Conservation (phyloP, 2,329 filamentous ascomycete species). For the Microascus cirrosus region DNA sequence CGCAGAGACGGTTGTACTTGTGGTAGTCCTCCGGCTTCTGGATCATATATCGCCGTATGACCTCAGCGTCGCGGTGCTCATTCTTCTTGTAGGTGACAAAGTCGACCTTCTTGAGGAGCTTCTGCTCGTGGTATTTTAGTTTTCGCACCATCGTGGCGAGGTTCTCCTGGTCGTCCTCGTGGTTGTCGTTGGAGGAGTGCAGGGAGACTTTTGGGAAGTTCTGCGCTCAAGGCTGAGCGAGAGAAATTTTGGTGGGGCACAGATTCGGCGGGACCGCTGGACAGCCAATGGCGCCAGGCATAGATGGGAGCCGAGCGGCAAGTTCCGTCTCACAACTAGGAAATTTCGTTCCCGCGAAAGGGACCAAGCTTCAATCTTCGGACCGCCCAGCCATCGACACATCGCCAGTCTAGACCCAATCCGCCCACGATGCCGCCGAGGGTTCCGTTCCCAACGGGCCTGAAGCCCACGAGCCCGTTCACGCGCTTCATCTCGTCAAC, state of each 20-base stretch:
- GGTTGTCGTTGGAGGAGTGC: background rate
- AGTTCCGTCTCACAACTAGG: background rate
- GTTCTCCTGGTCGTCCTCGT: background rate
- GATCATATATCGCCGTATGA: constrained; percentile 81
- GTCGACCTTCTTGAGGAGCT: constrained; percentile 86
- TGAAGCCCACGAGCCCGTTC: constrained; percentile 1
- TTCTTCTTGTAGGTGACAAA: constrained; percentile 92
- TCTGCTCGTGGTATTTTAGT: constrained; percentile 94
- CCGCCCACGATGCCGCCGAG: constrained; percentile 2
- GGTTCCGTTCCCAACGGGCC: background rate
- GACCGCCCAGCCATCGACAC: background rate
- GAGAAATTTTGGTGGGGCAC: constrained; percentile 5
- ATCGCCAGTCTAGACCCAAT: background rate
- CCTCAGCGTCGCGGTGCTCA: constrained; percentile 69
- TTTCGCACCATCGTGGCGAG: constrained; percentile 69
- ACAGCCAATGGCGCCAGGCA: background rate
- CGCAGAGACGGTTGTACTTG: constrained; percentile 54
- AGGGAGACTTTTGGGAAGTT: background rate
- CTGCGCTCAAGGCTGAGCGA: background rate
- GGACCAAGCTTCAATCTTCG: background rate
- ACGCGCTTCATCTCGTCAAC: constrained; percentile 1
- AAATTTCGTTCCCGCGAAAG: background rate
- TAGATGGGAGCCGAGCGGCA: background rate
- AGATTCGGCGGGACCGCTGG: background rate
- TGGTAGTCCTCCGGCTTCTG: constrained; percentile 82